Percentiles rank a stretch among this genome's conserved stretches.
Evolutionary conservation across 352 stramenopile species (phyloP).

Genomic region (Globisporangium rhizosaccharum): DNA sequence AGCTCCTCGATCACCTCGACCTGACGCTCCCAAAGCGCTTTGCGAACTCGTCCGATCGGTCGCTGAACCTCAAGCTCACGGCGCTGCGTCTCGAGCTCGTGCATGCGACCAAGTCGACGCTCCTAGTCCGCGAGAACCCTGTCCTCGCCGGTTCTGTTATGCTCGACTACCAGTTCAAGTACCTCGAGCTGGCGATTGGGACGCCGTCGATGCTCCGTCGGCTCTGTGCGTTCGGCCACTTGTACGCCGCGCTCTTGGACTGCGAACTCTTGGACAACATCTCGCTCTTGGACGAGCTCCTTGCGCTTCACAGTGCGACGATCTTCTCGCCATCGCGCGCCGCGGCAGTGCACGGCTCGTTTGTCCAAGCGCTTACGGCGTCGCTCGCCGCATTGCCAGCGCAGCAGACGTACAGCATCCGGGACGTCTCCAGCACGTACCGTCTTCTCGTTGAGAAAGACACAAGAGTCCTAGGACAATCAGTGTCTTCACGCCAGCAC

Average conservation of each 20-base stretch:
- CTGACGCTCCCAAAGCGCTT: slow-evolving; percentile 12
- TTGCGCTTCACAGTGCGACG: slow-evolving; percentile 18
- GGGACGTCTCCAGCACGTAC: slow-evolving; percentile 19
- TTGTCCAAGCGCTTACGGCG: slow-evolving; percentile 3
- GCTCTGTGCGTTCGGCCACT: slow-evolving; percentile 18
- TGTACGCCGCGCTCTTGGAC: slow-evolving; percentile 24
- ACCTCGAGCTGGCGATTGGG: slow-evolving; percentile 16
- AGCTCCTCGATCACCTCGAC: slow-evolving; percentile 18
- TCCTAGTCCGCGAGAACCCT: slow-evolving; percentile 19
- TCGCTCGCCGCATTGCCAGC: too few species aligned
- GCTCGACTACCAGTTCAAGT: slow-evolving; percentile 21
- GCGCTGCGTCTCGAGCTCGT: slow-evolving; percentile 9
- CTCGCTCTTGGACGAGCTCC: slow-evolving; percentile 21
- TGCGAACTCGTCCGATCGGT: slow-evolving; percentile 11
- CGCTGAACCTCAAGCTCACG: slow-evolving; percentile 10
- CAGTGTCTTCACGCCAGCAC: slow-evolving; percentile 11
- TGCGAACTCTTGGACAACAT: slow-evolving; percentile 9
- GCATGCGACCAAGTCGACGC: slow-evolving; percentile 2
- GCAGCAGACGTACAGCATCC: too few species aligned
- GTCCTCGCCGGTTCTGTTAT: slow-evolving; percentile 23
- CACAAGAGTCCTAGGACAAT: slow-evolving; percentile 14
- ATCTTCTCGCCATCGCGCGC: slow-evolving; percentile 27
- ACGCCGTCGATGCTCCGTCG: slow-evolving; percentile 20
- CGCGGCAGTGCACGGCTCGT: slow-evolving; percentile 16
- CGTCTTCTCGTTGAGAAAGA: slow-evolving; percentile 21